Base-by-base conservation (phyloP, 495 filamentous ascomycete genomes). In the Lentithecium fluviatile region DNA sequence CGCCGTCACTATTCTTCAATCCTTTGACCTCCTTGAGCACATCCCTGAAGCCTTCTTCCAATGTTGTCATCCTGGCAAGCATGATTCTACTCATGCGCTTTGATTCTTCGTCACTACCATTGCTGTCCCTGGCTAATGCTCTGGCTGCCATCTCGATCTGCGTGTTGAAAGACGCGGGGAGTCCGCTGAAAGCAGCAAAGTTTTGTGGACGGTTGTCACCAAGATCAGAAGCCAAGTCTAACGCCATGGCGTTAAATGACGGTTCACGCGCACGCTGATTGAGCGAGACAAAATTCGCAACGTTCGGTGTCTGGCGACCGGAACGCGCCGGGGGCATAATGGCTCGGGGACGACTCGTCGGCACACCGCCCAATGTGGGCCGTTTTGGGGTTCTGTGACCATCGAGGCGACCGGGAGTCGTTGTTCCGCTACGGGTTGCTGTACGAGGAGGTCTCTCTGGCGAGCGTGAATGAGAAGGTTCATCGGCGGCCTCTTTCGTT, bases 31-130 rank as follows among this genome's bases (percentile, higher is more conserved):
- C 92, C 55, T 85, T 88, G 54, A 94, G 80, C 23, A 96, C 83
- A 56, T 95, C 89, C 0, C 85, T 82, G 69, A 97, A 88, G 29
- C 85, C 80, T 71, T 92, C 89, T 71, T 97, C 91, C 7, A 97
- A 82, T 29, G 87, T 88, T 63, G 91, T 91, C 87, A 97, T 96
- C 52, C 90, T 79, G 6, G 90, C 89, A n/a, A 96, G 77, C 72
- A 96, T 87, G n/a, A 95, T 75, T 48, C 88, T 83, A 62, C 85
- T 85, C 73, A 95, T 86, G 71, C 85, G 81, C 20, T 80, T 76
- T 58, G 79, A 50, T 64, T 89, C 84, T 10, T 82, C 82, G 21
- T 78, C 76, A 26, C 70, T 69, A 1, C 71, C 68, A 26, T 72
- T 73, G 49, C 77, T 76, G 10, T 70, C 32, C 60, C 56, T 56